These are phyloP conservation scores for Salix purpurea DNA, from an alignment of 345 rosid genomes.

Conservation along the genomic window DNA sequence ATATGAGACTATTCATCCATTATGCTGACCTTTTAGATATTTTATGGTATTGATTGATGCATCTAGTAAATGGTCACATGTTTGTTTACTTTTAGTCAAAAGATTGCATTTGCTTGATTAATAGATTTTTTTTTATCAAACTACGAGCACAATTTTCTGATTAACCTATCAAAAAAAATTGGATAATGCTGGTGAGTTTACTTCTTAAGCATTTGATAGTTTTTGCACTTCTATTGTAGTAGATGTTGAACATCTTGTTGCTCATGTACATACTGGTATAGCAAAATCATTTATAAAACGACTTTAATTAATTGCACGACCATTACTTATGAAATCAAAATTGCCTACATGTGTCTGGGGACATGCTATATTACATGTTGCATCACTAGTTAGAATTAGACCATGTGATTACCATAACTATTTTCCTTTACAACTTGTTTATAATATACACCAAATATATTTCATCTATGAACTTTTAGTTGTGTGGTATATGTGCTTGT, in stretches of 20 bases:
- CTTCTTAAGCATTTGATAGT: constrained; percentile 1
- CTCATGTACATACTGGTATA: constrained; percentile 4
- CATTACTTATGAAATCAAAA: no score
- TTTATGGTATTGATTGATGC: no score
- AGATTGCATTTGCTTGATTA: neutral
- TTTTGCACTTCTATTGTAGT: neutral
- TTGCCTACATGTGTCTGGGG: neutral
- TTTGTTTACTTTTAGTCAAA: no score
- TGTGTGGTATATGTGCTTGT: neutral
- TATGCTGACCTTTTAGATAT: no score
- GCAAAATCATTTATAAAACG: constrained; percentile 1
- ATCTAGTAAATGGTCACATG: no score
- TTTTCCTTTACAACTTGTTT: no score
- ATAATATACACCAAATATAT: constrained; percentile 1
- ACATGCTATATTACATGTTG: constrained; percentile 1
- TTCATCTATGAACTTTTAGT: constrained; percentile 3
- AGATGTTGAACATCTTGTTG: neutral
- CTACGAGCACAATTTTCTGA: neutral
- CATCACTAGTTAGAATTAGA: neutral
- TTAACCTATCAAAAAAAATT: constrained; percentile 15
- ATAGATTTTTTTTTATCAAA: neutral
- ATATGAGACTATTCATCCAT: no score
- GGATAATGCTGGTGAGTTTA: constrained; percentile 20
- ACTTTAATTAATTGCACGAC: neutral
- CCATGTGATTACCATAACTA: no score